phyloP scores from a whole-genome alignment of 2,329 filamentous ascomycete genomes.

The Verticillium albo-atrum region DNA sequence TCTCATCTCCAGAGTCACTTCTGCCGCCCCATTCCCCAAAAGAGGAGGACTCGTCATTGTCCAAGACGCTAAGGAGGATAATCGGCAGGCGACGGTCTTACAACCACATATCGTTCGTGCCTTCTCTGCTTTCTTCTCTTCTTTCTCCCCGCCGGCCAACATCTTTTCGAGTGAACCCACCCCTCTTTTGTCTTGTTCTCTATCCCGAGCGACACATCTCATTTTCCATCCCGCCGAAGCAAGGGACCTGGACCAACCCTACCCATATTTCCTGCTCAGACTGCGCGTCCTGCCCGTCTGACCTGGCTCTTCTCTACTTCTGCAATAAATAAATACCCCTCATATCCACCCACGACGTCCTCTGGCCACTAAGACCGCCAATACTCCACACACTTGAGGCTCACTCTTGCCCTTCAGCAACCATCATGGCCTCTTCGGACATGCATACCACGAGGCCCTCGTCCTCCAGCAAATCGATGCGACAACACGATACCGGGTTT shows the following conservation, averaged over 20 bases:
- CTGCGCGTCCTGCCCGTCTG: background rate
- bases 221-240: conserved; percentile 1
- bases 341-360: background rate
- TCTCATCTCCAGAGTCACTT: background rate
- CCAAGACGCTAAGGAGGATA: conserved; percentile 14
- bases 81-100: conserved; percentile 7
- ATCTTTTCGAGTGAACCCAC: conserved; percentile 2
- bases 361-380: background rate
- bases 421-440: conserved; percentile 10
- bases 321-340: background rate
- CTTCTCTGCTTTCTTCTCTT: conserved; percentile 1
- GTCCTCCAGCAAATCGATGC: background rate
- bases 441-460: conserved; percentile 9
- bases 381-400: background rate
- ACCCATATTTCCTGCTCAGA: background rate
- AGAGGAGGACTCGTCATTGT: conserved; percentile 13
- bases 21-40: background rate
- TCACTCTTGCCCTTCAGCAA: background rate
- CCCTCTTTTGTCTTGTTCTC: background rate
- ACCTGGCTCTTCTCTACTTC: background rate
- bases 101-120: background rate
- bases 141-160: background rate
- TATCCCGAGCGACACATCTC: background rate
- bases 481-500: conserved; percentile 43
- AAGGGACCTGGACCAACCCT: conserved; percentile 8